A percentile compares a stretch with the other conserved stretches of the same genome.
These are phyloP conservation scores for Didymella sp. DNA, from an alignment of 2,329 filamentous ascomycete species.

Conservation along the genomic window DNA sequence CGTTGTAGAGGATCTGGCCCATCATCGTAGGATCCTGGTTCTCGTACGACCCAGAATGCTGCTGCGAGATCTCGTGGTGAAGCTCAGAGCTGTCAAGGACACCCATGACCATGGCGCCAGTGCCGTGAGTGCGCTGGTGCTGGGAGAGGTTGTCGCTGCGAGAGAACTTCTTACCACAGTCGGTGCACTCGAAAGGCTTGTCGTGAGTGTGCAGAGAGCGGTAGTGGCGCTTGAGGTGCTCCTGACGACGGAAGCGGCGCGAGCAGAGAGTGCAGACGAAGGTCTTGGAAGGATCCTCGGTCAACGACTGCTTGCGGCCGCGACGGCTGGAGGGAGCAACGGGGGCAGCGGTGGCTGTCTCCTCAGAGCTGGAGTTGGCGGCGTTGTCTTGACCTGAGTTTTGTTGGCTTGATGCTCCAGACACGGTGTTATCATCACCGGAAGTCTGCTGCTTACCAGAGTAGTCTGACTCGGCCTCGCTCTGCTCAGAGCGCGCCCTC, in stretches of 20 bases:
- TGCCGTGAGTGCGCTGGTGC: slow-evolving; percentile 91
- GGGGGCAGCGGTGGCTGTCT: slow-evolving; percentile 37
- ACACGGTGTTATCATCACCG: slow-evolving; percentile 43
- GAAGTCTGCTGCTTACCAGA: slow-evolving; percentile 45
- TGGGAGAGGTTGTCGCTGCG: slow-evolving; percentile 96
- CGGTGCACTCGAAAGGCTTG: slow-evolving; percentile 96
- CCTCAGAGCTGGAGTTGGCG: slow-evolving; percentile 55
- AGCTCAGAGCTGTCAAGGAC: slow-evolving; percentile 75
- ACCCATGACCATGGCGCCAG: slow-evolving; percentile 88
- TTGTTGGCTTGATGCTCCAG: slow-evolving; percentile 49
- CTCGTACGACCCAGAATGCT: slow-evolving; percentile 37
- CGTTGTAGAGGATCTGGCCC: slow-evolving; percentile 50
- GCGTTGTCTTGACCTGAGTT: slow-evolving; percentile 54
- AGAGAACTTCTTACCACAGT: slow-evolving; percentile 99
- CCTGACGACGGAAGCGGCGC: slow-evolving; percentile 95
- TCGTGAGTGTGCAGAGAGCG: slow-evolving; percentile 97
- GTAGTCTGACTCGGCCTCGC: slow-evolving; percentile 48
- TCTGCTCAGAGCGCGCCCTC: slow-evolving; percentile 39
- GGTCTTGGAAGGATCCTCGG: slow-evolving; percentile 97
- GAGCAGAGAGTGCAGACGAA: slow-evolving; percentile 97
- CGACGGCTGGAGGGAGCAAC: slow-evolving; percentile 75
- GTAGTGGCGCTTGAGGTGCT: slow-evolving; percentile 98
- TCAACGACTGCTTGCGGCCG: slow-evolving; percentile 96
- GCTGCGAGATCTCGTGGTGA: slow-evolving; percentile 56
- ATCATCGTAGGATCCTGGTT: slow-evolving; percentile 49